Conservation (phyloP, 139 green algal genomes). For the Chlorella sorokiniana region DNA sequence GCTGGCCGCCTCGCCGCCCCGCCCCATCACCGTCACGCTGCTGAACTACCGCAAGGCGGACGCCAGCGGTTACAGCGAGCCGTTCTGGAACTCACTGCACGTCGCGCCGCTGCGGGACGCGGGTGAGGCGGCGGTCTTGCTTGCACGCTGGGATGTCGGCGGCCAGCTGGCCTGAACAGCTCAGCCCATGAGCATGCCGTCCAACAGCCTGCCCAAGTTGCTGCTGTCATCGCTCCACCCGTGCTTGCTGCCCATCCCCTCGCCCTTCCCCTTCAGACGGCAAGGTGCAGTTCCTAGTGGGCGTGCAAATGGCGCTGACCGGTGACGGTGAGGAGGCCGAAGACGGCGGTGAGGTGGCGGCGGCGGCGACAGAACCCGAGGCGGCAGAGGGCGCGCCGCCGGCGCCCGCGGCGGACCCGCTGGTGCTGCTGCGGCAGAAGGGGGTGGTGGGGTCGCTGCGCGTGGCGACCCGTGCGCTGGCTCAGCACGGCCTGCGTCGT, state of each 20-base stretch:
- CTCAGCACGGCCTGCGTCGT: constrained; percentile 37
- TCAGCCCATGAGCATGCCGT: too few species aligned
- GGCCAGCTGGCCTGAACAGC: too few species aligned
- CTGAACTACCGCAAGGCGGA: constrained; percentile 67
- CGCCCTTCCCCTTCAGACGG: constrained; percentile 1
- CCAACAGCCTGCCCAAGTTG: too few species aligned
- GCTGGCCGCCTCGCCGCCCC: constrained; percentile 40
- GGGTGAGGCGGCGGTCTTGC: constrained; percentile 28
- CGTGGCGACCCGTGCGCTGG: constrained; percentile 49
- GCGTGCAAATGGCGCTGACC: constrained; percentile 51
- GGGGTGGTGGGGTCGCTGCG: constrained; percentile 57
- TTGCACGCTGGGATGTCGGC: too few species aligned
- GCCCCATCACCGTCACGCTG: constrained; percentile 52
- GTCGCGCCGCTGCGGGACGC: constrained; percentile 59
- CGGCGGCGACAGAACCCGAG: neutral
- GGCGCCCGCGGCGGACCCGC: constrained; percentile 14
- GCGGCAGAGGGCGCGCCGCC: constrained; percentile 1
- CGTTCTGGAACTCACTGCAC: constrained; percentile 74
- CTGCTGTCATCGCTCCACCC: neutral
- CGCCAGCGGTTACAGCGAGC: constrained; percentile 30
- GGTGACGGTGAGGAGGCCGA: neutral
- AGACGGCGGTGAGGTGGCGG: neutral
- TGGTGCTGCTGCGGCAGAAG: constrained; percentile 48
- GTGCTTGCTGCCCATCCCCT: neutral
- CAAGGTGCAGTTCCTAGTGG: constrained; percentile 63